Evolutionary conservation across 331 rosid species (phyloP), one percentile per base, ranked within the genome.

Genomic region (Pyracantha coccinea): DNA sequence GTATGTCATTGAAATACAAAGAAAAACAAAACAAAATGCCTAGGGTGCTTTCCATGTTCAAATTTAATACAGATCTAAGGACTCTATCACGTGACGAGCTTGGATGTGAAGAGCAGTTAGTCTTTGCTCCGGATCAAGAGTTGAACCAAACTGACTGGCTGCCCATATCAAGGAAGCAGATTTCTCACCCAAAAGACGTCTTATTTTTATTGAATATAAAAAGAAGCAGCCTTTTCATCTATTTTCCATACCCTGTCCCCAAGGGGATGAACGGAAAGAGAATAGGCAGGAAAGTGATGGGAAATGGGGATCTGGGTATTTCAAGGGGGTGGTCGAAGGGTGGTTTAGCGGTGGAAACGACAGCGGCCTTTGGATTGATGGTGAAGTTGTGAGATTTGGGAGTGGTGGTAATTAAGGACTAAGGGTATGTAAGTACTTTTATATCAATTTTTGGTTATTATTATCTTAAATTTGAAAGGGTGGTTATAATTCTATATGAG

Each of bases 121-220:
- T 81, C 96, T 87, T 84, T 92, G 92, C 75, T 94, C 94, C 1
- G 92, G 91, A 80, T 92, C 92, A 60, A 94, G 95, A 7, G 97
- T 91, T 1, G 97, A 90, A 21, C 89, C 97, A 61, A 92, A 94
- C 70, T 92, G 97, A 85, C 96, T 92, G 24, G 97, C 97, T 63
- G 96, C 97, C 99, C 99, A 94, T 79, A 94, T 94, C 88, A 94
- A 85, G 66, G 97, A 94, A 74, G 96, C 97, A 38, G 92, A 90
- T 81, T 85, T 94, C 87, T 91, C 99, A 27, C 99, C 99, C 8
- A 92, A 83, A 68, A 90, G 90, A 74, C 84, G 86, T 83, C 95
- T 85, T 57, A 90, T 80, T 92, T 91, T 83, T 92, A 88, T 84
- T 58, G 96, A n/a, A n/a, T n/a, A n/a, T n/a, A n/a, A n/a, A n/a